Evolutionary conservation across 345 rosid species (phyloP).

Genomic region (Arabis alpina): DNA sequence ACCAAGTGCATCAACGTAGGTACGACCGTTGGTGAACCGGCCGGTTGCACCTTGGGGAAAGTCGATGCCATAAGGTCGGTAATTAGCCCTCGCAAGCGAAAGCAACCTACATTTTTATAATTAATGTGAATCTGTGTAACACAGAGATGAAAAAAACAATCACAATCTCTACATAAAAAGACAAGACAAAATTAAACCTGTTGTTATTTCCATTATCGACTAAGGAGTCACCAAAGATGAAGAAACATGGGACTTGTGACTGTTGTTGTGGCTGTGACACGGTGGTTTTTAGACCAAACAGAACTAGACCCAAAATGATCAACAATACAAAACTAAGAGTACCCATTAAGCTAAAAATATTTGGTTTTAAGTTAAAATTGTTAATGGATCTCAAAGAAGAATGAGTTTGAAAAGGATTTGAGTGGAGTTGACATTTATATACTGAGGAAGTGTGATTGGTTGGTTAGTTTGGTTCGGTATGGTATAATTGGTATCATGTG

Average conservation of each 20-base stretch:
- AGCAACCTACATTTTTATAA: constrained; percentile 40
- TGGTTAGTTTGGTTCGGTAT: constrained; percentile 37
- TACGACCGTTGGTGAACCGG: constrained; percentile 83
- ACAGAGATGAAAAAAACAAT: background rate
- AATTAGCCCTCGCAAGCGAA: constrained; percentile 81
- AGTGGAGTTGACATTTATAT: constrained; percentile 22
- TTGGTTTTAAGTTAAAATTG: background rate
- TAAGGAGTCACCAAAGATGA: constrained; percentile 86
- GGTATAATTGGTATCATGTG: constrained; percentile 41
- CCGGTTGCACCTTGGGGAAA: constrained; percentile 80
- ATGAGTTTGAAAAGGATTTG: constrained; percentile 26
- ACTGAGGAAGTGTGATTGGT: constrained; percentile 24
- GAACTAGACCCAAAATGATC: constrained; percentile 35
- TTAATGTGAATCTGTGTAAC: background rate
- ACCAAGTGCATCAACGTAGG: constrained; percentile 82
- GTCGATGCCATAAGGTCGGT: constrained; percentile 89
- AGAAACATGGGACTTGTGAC: constrained; percentile 77
- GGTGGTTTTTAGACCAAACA: constrained; percentile 38
- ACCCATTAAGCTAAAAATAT: constrained; percentile 3
- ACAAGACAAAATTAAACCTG: constrained; percentile 32
- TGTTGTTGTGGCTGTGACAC: constrained; percentile 51
- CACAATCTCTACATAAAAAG: background rate
- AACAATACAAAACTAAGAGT: constrained; percentile 23
- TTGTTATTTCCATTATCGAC: constrained; percentile 96
- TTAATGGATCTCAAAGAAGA: constrained; percentile 12